phyloP scores from a whole-genome alignment of 2,329 filamentous ascomycete species.

The Nemania abortiva region DNA sequence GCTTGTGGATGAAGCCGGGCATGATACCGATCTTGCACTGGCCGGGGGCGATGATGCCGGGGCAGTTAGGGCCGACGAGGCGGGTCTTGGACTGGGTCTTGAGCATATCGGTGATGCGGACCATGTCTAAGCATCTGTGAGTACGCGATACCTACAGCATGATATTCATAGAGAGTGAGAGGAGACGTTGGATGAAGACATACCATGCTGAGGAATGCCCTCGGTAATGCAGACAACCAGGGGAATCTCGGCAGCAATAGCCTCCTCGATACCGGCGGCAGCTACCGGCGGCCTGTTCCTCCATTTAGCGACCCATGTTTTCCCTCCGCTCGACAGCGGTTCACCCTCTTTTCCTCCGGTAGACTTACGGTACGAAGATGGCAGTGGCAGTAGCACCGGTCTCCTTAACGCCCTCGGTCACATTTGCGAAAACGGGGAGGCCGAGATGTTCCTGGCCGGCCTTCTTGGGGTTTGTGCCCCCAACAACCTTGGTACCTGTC shows the following conservation, averaged over 20 bases:
- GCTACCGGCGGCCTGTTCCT: constrained; percentile 82
- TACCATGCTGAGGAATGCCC: constrained; percentile 97
- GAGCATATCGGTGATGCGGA: constrained; percentile 96
- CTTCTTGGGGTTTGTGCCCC: constrained; percentile 99
- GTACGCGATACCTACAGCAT: not conserved
- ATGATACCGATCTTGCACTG: constrained; percentile 99
- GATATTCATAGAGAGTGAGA: constrained; percentile 18
- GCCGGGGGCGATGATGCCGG: constrained; percentile 92
- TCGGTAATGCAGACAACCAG: constrained; percentile 98
- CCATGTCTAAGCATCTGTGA: constrained; percentile 78
- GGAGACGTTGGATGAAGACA: constrained; percentile 48
- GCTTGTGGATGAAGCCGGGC: constrained; percentile 99
- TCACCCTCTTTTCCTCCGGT: not conserved
- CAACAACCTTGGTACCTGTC: constrained; percentile 93
- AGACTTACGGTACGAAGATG: constrained; percentile 90
- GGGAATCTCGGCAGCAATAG: constrained; percentile 90
- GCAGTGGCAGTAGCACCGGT: constrained; percentile 92
- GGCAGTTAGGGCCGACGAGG: constrained; percentile 97
- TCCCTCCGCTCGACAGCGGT: too few species aligned
- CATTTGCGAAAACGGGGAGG: constrained; percentile 91
- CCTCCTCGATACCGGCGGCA: constrained; percentile 96
- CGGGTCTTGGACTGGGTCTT: constrained; percentile 98
- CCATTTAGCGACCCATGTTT: constrained; percentile 22
- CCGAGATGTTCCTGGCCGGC: constrained; percentile 90
- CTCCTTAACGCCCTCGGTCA: constrained; percentile 87